Evolutionary conservation across 306 rosid genomes (phyloP), one percentile per base, ranked within the genome.

Genomic region (Ormosia semicastrata): DNA sequence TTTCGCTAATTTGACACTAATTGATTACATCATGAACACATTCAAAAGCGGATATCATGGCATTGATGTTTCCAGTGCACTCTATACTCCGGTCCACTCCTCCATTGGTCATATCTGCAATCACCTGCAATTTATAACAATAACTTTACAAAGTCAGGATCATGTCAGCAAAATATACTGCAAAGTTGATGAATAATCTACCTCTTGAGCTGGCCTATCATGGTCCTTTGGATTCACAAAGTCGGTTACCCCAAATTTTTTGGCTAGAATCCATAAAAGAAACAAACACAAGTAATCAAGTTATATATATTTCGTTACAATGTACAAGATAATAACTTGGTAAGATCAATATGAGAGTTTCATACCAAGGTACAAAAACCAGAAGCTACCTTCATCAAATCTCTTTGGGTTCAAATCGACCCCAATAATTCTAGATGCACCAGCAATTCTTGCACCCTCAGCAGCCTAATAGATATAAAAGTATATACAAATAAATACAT

Each of bases 211-310:
- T 6, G 92, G 89, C 66, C 15, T 80, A 32, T 85, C 83, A 32
- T 86, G 69, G 11, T 89, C 89, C 44, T 85, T 87, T 32, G 89
- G 92, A 66, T 89, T 87, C 59, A 89, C 82, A 46, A 89, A 89
- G 59, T 89, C 90, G 12, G 78, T 85, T n/a, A 89, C 89, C 2
- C 92, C 89, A 50, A 87, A 85, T 43, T 77, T 84, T 78, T 77
- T 87, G 57, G 92, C 92, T 89, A 74, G 47, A 43, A 70, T 40
- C 50, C 65, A 49, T 3, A 50, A 18, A 46, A 17, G 46, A 14
- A 63, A 44, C 41, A 24, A 68, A 33, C 18, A 8, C 30, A 57
- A 44, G 36, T 0, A 76, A 12, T 39, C 2, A 40, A n/a, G 14
- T 17, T 46, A n/a, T 37, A 12, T 59, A 24, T 17, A 66, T 24